Evolutionary conservation across 768 basidiomycete genomes (phyloP).

Genomic region (Gloeopeniophorella convolvens): DNA sequence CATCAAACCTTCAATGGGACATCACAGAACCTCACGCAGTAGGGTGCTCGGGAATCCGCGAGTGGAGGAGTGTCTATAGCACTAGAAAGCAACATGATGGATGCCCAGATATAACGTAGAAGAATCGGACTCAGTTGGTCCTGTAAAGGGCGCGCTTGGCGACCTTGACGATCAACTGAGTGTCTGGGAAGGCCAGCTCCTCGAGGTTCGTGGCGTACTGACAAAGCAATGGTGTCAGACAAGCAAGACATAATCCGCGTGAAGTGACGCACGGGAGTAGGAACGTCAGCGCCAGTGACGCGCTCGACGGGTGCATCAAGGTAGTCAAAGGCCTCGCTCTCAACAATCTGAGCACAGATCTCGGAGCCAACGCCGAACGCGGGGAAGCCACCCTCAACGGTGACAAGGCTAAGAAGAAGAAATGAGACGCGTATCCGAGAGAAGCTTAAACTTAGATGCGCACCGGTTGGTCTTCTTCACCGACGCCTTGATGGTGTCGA

Average conservation of each 20-base stretch:
- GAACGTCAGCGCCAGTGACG: constrained; percentile 94
- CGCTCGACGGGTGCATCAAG: constrained; percentile 98
- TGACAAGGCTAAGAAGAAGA: constrained; percentile 58
- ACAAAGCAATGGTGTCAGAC: constrained; percentile 2
- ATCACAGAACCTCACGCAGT: background rate
- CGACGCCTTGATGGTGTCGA: constrained; percentile 92
- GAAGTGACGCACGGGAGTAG: constrained; percentile 75
- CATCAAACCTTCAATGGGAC: background rate
- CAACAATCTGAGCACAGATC: constrained; percentile 95
- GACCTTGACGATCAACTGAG: constrained; percentile 85
- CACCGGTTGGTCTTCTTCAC: constrained; percentile 99
- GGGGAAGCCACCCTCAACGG: constrained; percentile 98
- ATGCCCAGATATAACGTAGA: constrained; percentile 10
- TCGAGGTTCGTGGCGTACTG: constrained; percentile 92
- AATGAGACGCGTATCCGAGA: constrained; percentile 5
- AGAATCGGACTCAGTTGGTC: constrained; percentile 53
- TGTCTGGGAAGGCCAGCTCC: constrained; percentile 89
- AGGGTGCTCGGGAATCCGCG: background rate
- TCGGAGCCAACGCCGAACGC: constrained; percentile 98
- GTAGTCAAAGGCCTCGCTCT: constrained; percentile 97
- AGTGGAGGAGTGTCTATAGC: constrained; percentile 13
- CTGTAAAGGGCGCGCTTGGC: constrained; percentile 90
- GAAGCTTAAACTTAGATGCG: constrained; percentile 22
- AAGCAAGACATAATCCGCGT: constrained; percentile 3
- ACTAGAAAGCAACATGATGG: constrained; percentile 17